Evolutionary conservation across 257 asterid genomes (phyloP).

Genomic region (Plantago elongata): DNA sequence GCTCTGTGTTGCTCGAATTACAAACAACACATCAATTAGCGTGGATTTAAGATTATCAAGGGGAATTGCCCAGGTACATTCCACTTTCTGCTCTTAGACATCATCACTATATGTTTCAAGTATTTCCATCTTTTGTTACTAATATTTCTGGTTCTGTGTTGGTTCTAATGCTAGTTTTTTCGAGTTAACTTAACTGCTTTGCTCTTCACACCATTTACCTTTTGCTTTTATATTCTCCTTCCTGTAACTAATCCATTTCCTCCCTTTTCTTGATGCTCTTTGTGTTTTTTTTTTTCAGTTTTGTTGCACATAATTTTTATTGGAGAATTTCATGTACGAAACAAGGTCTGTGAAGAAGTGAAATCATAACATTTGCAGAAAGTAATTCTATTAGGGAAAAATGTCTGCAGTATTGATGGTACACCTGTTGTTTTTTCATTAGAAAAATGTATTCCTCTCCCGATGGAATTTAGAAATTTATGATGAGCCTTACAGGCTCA

Average conservation of each 20-base stretch:
- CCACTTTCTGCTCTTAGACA: constrained; percentile 18
- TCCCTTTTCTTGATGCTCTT: constrained; percentile 11
- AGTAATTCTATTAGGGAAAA: not conserved
- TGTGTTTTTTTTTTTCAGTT: constrained; percentile 10
- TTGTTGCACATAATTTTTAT: no score
- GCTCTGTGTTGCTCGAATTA: constrained; percentile 62
- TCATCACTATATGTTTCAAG: constrained; percentile 9
- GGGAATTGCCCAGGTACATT: constrained; percentile 89
- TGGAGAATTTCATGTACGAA: no score
- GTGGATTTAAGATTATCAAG: constrained; percentile 94
- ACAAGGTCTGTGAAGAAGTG: no score
- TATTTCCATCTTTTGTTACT: constrained; percentile 18
- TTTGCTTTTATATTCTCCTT: not conserved
- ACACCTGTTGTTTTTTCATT: not conserved
- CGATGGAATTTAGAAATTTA: constrained; percentile 13
- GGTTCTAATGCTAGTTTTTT: constrained; percentile 4
- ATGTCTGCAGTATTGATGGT: constrained; percentile 9
- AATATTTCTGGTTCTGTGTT: constrained; percentile 17
- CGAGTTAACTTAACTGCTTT: constrained; percentile 16
- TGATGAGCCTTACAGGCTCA: constrained; percentile 11
- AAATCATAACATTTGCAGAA: not conserved
- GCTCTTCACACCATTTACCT: not conserved
- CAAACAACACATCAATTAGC: constrained; percentile 81
- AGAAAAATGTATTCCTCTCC: constrained; percentile 10
- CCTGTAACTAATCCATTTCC: constrained; percentile 3